Base-by-base conservation (phyloP, 176 grass and related monocot genomes). In the Canna indica region DNA sequence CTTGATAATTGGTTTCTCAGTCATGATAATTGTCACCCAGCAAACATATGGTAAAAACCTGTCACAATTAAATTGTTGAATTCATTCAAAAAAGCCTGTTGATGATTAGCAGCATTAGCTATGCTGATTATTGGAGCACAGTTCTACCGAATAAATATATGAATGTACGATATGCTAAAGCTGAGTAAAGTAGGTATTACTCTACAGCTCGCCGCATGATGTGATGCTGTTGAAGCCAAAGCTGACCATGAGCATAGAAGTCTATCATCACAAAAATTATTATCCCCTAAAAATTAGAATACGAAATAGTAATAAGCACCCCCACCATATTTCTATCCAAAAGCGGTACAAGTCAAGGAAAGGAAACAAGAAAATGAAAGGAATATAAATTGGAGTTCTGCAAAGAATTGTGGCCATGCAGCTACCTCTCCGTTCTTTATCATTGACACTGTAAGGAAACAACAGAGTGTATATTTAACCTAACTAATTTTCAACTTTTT, bases 221-320 rank as follows among this genome's bases (percentile, higher is more conserved):
- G 74, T 87, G 91, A 68, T 87, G 84, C 39, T 83, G 82, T 45
- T 95, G 87, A 73, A 95, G 91, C 91, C 91, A 90, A 79, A 95
- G 84, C 78, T 95, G 91, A 50, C 87, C 91, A 2, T 90, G 91
- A 60, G 87, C 82, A 75, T 95, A 88, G 20, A 69, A 90, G 77
- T 44, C 84, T 84, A 65, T 95, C 87, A 77, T 95, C 87, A 1
- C 77, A 87, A 77, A 85, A 81, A 59, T 87, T 90, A 68, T 90
- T 90, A 69, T 95, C 91, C 80, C 91, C 87, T 95, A 71, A 76
- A 74, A 71, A 25, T 1, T 61, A 78, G 33, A 73, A 65, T 17
- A 14, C 28, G 26, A 50, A 17, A 33, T 48, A 48, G 44, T 69
- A 47, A 45, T 27, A 13, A 14, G 30, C 1, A 45, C 34, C 3